A percentile compares a stretch with the other conserved stretches of the same genome.
These are phyloP conservation scores for Nicotiana tomentosiformis DNA, from an alignment of 257 asterid species.

Conservation along the genomic window DNA sequence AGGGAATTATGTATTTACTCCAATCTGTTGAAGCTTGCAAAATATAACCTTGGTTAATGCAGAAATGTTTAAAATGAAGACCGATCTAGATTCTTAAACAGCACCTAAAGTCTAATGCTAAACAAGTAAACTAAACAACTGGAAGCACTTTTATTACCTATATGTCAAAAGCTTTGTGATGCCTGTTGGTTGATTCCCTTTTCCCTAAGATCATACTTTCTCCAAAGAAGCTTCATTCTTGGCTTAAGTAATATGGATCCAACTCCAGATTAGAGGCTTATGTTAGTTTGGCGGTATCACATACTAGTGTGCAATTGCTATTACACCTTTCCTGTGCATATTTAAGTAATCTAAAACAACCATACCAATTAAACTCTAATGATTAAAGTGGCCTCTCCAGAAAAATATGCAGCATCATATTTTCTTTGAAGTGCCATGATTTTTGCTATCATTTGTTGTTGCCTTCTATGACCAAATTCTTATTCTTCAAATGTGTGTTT, in stretches of 20 bases:
- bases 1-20: background rate
- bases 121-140: background rate
- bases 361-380: background rate
- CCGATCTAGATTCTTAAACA: background rate
- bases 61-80: background rate
- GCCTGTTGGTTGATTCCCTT: background rate
- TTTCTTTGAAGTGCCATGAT: background rate
- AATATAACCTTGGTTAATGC: background rate
- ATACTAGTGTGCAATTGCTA: background rate
- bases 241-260: background rate
- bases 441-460: background rate
- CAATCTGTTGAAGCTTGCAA: background rate
- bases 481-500: constrained; percentile 8
- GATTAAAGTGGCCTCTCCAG: background rate
- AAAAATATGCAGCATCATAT: background rate
- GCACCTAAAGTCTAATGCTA: background rate
- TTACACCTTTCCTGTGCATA: background rate
- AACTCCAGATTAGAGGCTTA: background rate
- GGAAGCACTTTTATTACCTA: constrained; percentile 25
- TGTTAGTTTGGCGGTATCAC: background rate
- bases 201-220: background rate
- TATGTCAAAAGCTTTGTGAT: background rate
- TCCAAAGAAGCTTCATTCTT: background rate
- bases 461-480: background rate
- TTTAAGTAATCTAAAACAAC: background rate